Conservation (phyloP, 352 stramenopile genomes). For the Blastocystis sp. region DNA sequence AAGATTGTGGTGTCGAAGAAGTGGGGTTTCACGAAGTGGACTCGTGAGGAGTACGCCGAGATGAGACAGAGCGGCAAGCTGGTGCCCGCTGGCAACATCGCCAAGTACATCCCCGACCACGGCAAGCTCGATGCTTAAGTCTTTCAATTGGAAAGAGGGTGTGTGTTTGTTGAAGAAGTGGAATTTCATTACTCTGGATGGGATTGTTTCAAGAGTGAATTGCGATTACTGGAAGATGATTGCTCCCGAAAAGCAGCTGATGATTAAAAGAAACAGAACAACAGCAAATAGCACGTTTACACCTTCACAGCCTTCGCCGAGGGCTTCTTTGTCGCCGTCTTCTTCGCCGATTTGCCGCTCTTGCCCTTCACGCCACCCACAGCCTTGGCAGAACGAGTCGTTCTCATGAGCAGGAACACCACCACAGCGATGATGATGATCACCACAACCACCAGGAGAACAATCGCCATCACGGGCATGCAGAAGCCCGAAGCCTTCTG, state of each 20-base stretch:
- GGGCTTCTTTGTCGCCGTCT: background rate
- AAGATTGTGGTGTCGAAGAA: slow-evolving; percentile 99
- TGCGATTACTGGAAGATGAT: too few species aligned
- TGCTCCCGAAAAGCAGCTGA: too few species aligned
- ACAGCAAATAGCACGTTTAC: too few species aligned
- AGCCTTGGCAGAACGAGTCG: background rate
- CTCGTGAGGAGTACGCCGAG: slow-evolving; percentile 91
- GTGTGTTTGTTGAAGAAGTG: background rate
- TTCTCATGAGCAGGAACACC: background rate
- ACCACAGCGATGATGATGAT: slow-evolving; percentile 47
- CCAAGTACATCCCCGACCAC: slow-evolving; percentile 90
- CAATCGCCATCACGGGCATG: slow-evolving; percentile 10
- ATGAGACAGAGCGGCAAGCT: slow-evolving; percentile 90
- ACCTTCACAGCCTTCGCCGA: too few species aligned
- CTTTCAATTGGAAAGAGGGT: background rate
- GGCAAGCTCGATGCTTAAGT: slow-evolving; percentile 72
- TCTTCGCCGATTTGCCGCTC: background rate
- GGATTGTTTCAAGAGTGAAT: too few species aligned
- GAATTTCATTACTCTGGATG: too few species aligned
- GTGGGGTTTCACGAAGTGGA: slow-evolving; percentile 98
- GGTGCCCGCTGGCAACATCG: slow-evolving; percentile 90
- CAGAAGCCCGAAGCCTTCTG: slow-evolving; percentile 25
- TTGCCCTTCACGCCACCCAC: slow-evolving; percentile 26
- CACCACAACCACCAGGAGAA: slow-evolving; percentile 23
- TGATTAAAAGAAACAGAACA: too few species aligned